Evolutionary conservation across 2,329 filamentous ascomycete genomes (phyloP), one percentile per base, ranked within the genome.

Genomic region (Aspergillus novoparasiticus): DNA sequence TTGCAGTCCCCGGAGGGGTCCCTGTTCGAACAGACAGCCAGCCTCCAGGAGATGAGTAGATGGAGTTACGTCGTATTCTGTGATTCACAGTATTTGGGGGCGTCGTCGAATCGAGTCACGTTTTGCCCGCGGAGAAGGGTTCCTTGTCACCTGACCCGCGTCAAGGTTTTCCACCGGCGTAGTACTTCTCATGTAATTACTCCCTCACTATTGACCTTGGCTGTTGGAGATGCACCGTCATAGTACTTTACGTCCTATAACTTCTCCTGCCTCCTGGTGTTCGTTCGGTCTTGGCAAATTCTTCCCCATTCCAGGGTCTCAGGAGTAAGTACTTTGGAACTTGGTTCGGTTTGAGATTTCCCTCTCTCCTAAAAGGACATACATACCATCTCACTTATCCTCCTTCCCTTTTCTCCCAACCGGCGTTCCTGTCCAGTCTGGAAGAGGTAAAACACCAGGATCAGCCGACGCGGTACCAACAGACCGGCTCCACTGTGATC

Each of bases 91-190:
- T 45, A 23, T 32, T 58, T 36, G 41, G 43, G 43, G 48, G 43
- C 28, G 26, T 50, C 36, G 53, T 51, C 59, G 45, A 61, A 57
- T 57, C 21, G 32, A 30, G 45, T 26, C 45, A 46, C 43, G 53
- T 34, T 51, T 57, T 61, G 55, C 21, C 60, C 56, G 60, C 56
- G 60, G 60, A 62, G 60, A 62, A 62, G 28, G 39, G n/a, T 48
- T 48, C 55, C 60, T 41, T 19, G 43, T 46, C 30, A 48, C n/a
- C 41, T 59, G 43, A 59, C 57, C 34, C 23, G 9, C 30, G 32
- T 62, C 60, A 58, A 57, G 57, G 55, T 62, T 62, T 62, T 55
- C 56, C 60, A 21, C 30, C n/a, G 32, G 51, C 32, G 51, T 54
- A 36, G 32, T 36, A 54, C 51, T 54, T 54, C 32, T 54, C 51